Evolutionary conservation across 2,329 filamentous ascomycete genomes (phyloP).

Genomic region (Cladosporium sphaerospermum): DNA sequence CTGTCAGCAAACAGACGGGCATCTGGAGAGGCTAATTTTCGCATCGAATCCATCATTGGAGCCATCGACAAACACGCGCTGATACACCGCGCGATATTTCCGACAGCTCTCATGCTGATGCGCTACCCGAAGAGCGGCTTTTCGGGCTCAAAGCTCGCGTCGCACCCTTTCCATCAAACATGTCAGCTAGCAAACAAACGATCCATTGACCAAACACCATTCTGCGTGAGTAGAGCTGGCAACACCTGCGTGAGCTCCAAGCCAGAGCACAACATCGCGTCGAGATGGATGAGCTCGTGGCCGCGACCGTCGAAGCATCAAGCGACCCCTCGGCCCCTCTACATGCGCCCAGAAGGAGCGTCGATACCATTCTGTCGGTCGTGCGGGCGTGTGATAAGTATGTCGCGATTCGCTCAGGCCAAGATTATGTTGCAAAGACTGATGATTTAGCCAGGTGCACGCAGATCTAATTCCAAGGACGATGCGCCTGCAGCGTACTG

Average conservation of each 20-base stretch:
- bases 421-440: not conserved
- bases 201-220: too few species aligned
- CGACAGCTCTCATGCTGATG: too few species aligned
- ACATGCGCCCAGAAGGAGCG: constrained; percentile 3
- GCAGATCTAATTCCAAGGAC: constrained; percentile 23
- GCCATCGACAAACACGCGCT: too few species aligned
- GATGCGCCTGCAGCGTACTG: constrained; percentile 22
- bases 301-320: not conserved
- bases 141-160: too few species aligned
- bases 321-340: constrained; percentile 2
- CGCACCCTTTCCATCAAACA: too few species aligned
- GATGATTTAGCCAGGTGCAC: constrained; percentile 16
- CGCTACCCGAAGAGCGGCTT: too few species aligned
- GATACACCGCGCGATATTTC: too few species aligned
- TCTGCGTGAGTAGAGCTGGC: too few species aligned
- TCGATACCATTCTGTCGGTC: constrained; percentile 45
- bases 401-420: not conserved
- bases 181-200: too few species aligned
- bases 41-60: too few species aligned
- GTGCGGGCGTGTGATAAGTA: constrained; percentile 49
- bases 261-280: not conserved
- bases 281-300: constrained; percentile 10
- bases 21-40: too few species aligned
- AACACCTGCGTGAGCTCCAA: not conserved
- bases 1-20: too few species aligned